Conservation (phyloP, 2,329 filamentous ascomycete species). For the Cyphellophora europaea region DNA sequence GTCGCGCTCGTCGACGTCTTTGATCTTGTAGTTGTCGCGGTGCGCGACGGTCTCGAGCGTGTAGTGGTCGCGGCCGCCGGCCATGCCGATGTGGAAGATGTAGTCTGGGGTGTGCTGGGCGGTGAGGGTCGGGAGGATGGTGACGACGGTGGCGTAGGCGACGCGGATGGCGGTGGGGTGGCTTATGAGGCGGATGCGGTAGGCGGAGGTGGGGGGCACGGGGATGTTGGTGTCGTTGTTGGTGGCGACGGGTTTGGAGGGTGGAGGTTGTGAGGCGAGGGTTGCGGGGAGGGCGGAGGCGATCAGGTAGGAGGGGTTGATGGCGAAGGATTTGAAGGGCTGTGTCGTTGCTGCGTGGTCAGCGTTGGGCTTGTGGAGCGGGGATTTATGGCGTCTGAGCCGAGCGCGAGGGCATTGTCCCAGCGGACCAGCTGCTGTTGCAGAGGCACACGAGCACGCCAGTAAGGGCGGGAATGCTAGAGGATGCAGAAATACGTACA, state of each 20-base stretch:
- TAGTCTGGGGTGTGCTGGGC: conserved; percentile 48
- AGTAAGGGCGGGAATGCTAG: too few species aligned
- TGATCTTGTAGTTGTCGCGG: conserved; percentile 60
- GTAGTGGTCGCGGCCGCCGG: conserved; percentile 55
- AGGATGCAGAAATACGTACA: conserved; percentile 24
- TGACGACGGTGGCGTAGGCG: conserved; percentile 57
- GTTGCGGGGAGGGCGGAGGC: conserved; percentile 56
- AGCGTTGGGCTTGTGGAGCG: conserved; percentile 3
- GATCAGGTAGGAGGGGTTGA: conserved; percentile 78
- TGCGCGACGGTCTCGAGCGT: conserved; percentile 62
- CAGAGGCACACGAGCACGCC: too few species aligned
- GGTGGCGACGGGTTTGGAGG: conserved; percentile 17
- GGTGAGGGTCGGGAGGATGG: conserved; percentile 56
- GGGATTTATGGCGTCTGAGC: neutral
- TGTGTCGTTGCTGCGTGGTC: conserved; percentile 25
- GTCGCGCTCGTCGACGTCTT: conserved; percentile 55
- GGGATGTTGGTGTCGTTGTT: conserved; percentile 29
- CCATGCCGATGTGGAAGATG: conserved; percentile 73
- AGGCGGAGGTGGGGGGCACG: too few species aligned
- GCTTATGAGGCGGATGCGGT: conserved; percentile 49
- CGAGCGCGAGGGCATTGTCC: too few species aligned
- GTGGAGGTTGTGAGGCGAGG: conserved; percentile 37
- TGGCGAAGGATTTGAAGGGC: conserved; percentile 66
- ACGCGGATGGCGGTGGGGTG: conserved; percentile 62
- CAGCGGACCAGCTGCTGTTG: too few species aligned